Conservation (phyloP, 441 rosid species). For the Manihot esculenta region DNA sequence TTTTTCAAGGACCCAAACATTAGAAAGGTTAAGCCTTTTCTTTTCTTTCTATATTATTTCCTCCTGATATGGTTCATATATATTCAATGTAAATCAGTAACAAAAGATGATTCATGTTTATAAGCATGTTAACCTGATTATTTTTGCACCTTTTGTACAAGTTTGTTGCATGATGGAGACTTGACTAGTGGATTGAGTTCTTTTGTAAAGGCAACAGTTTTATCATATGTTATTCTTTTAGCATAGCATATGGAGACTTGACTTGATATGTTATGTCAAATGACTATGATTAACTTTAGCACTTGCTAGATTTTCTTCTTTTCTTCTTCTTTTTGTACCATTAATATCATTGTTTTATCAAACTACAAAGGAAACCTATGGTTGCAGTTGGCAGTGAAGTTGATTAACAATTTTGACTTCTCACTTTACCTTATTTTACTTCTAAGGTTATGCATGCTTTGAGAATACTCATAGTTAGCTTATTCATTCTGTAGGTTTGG, state of each 20-base stretch:
- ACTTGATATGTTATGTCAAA: no score
- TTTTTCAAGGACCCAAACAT: slow-evolving; percentile 73
- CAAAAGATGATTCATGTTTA: neutral
- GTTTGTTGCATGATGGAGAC: neutral
- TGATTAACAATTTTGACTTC: neutral
- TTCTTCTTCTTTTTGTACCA: no score
- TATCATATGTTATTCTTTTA: neutral
- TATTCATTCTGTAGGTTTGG: slow-evolving; percentile 63
- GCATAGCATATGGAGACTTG: no score
- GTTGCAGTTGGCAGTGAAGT: neutral
- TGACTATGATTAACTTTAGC: no score
- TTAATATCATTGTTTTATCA: no score
- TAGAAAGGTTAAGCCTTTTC: slow-evolving; percentile 55
- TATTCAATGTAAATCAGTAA: slow-evolving; percentile 5
- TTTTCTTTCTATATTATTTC: neutral
- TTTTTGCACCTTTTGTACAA: neutral
- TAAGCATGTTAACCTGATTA: neutral
- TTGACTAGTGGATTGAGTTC: neutral
- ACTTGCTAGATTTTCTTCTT: neutral
- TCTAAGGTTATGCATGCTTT: neutral
- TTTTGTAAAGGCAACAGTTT: neutral
- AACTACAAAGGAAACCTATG: no score
- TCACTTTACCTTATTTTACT: neutral
- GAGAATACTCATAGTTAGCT: neutral
- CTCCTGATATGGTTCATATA: neutral